Conservation (phyloP, 1,284 basidiomycete genomes). For the Sanghuangporus weigelae region DNA sequence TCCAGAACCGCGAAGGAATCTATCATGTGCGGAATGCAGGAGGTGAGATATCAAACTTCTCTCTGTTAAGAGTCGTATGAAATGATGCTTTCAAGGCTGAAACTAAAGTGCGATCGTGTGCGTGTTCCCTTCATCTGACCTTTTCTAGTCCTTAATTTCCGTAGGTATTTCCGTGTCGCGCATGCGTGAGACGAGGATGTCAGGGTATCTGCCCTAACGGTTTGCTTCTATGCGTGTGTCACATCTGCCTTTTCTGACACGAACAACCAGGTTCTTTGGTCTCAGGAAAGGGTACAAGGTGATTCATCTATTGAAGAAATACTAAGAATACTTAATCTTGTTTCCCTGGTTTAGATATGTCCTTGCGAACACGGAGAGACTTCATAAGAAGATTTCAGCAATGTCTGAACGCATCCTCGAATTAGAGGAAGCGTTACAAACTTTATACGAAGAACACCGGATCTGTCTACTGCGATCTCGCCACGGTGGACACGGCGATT, state of each 20-base stretch:
- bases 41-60: not conserved
- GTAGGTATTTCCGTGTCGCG: too few relatives aligned
- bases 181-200: too few relatives aligned
- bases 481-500: not conserved
- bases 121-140: too few relatives aligned
- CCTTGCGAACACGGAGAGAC: slow-evolving; percentile 20
- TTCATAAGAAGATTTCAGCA: slow-evolving; percentile 19
- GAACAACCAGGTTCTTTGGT: not conserved
- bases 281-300: not conserved
- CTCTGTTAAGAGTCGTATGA: not conserved
- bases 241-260: not conserved
- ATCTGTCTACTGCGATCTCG: not conserved
- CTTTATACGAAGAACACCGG: not conserved
- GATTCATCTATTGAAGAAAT: too few relatives aligned
- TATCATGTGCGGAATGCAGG: not conserved
- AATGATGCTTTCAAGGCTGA: too few relatives aligned
- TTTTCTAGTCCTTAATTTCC: too few relatives aligned
- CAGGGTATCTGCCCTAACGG: not conserved
- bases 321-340: too few relatives aligned
- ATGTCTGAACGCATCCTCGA: slow-evolving; percentile 16
- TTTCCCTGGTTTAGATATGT: slow-evolving; percentile 10
- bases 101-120: too few relatives aligned
- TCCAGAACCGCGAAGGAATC: not conserved
- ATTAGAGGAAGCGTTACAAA: not conserved
- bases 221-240: too few relatives aligned